These are phyloP conservation scores for Bacidia gigantensis DNA, from an alignment of 495 filamentous ascomycete species.

Conservation along the genomic window DNA sequence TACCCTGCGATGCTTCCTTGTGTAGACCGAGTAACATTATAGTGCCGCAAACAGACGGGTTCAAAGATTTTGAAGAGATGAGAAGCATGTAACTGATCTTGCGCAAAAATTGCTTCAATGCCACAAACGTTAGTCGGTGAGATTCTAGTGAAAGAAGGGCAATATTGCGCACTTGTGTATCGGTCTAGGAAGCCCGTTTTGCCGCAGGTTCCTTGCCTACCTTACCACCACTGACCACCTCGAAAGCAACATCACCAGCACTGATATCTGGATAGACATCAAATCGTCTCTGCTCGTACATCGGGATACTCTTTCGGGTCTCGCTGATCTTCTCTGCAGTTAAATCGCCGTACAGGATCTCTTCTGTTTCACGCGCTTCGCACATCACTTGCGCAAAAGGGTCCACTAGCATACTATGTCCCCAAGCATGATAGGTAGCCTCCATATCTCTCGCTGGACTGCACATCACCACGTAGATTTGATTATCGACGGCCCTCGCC, in stretches of 20 bases:
- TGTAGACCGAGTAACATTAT: too few relatives aligned
- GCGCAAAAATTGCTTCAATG: too few relatives aligned
- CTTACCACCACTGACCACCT: too few relatives aligned
- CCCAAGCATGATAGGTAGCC: slow-evolving; percentile 77
- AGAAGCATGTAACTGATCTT: too few relatives aligned
- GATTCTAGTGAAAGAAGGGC: too few relatives aligned
- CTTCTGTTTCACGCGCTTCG: slow-evolving; percentile 62
- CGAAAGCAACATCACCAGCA: slow-evolving; percentile 15
- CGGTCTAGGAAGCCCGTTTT: too few relatives aligned
- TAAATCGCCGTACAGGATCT: slow-evolving; percentile 64
- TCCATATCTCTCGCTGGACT: slow-evolving; percentile 71
- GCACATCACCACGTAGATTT: slow-evolving; percentile 86
- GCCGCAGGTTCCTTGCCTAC: too few relatives aligned
- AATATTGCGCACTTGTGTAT: too few relatives aligned
- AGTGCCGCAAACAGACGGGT: too few relatives aligned
- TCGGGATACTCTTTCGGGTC: slow-evolving; percentile 74
- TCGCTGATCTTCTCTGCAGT: slow-evolving; percentile 56
- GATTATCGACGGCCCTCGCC: slow-evolving; percentile 84
- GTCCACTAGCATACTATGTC: slow-evolving; percentile 76
- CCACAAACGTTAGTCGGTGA: too few relatives aligned
- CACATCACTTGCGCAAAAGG: slow-evolving; percentile 69
- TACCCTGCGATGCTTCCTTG: too few relatives aligned
- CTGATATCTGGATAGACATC: slow-evolving; percentile 94
- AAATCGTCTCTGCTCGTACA: slow-evolving; percentile 74
- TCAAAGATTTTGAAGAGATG: too few relatives aligned